Evolutionary conservation across 768 basidiomycete genomes (phyloP), one percentile per base, ranked within the genome.

Genomic region (Rhodotorula sphaerocarpa): DNA sequence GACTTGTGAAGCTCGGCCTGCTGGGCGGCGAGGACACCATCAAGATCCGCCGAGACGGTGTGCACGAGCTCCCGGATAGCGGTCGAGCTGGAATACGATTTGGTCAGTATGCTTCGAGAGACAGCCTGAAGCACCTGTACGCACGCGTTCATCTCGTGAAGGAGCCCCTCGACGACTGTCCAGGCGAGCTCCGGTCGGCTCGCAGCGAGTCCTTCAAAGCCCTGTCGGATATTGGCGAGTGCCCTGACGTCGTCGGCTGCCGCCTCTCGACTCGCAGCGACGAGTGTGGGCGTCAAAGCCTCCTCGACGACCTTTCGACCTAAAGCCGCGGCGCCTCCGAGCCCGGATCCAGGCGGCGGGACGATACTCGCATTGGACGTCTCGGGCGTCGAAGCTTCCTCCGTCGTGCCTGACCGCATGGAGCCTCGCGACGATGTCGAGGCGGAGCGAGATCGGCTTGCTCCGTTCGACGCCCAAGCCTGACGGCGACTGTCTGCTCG

Each of bases 131-230:
- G 41, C 64, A 44, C 66, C 9, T 20, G 53, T 21, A 81, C 87
- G 66, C 75, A 91, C 91, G 90, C 87, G 74, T 93, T 88, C 73
- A 97, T 86, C 20, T 88, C 90, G 41, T 86, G 81, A 15, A 97
- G 79, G 44, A 97, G 83, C 72, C 96, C 92, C 57, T 92, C 83
- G 44, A 97, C 82, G 50, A 93, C 78, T 65, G 84, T 85, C 74
- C 95, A 93, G 1, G 89, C 87, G 36, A 95, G 79, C 61, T 86
- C 84, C 0, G 93, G 82, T 71, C 92, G 91, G 27, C 83, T 82
- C 23, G 85, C 84, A 61, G 84, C 84, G 25, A 99, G 79, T 71
- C 93, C 90, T 42, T 82, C 76, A 75, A 97, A 96, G 2, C 93
- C 95, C 65, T 89, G 81, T 47, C 86, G 82, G 28, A 99, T 81